These are phyloP conservation scores for Saccharum spontaneum DNA, from an alignment of 176 grass and related monocot species.

Conservation along the genomic window DNA sequence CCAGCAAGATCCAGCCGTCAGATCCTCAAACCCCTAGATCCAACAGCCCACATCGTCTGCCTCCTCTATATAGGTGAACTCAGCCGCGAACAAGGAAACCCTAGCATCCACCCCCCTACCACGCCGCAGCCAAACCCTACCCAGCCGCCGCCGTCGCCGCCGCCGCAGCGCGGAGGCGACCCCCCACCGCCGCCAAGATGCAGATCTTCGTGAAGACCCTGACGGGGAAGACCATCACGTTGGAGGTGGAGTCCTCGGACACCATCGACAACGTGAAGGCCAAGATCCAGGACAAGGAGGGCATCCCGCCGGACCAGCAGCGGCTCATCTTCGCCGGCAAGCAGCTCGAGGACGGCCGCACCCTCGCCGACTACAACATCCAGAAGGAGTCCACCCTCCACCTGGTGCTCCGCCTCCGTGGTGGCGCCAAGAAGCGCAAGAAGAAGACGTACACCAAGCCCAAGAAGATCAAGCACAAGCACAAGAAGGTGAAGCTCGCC, in stretches of 20 bases:
- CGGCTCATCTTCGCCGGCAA: slow-evolving; percentile 78
- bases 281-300: slow-evolving; percentile 79
- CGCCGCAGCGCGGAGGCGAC: slow-evolving; percentile 42
- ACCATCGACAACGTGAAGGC: slow-evolving; percentile 78
- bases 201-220: slow-evolving; percentile 89
- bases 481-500: slow-evolving; percentile 78
- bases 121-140: neutral
- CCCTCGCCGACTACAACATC: slow-evolving; percentile 81
- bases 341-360: slow-evolving; percentile 74
- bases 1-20: neutral
- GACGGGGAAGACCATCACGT: slow-evolving; percentile 89
- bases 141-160: slow-evolving; percentile 30
- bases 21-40: slow-evolving; percentile 48
- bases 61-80: slow-evolving; percentile 11
- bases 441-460: slow-evolving; percentile 87
- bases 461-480: slow-evolving; percentile 74
- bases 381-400: slow-evolving; percentile 75
- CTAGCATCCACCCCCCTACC: slow-evolving; percentile 19
- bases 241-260: slow-evolving; percentile 91
- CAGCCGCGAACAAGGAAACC: neutral
- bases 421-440: slow-evolving; percentile 67
- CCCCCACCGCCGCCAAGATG: slow-evolving; percentile 40
- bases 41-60: neutral
- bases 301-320: slow-evolving; percentile 76
- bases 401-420: slow-evolving; percentile 64